These are phyloP conservation scores for Tilletia walkeri DNA, from an alignment of 1,284 basidiomycete species.

Conservation along the genomic window DNA sequence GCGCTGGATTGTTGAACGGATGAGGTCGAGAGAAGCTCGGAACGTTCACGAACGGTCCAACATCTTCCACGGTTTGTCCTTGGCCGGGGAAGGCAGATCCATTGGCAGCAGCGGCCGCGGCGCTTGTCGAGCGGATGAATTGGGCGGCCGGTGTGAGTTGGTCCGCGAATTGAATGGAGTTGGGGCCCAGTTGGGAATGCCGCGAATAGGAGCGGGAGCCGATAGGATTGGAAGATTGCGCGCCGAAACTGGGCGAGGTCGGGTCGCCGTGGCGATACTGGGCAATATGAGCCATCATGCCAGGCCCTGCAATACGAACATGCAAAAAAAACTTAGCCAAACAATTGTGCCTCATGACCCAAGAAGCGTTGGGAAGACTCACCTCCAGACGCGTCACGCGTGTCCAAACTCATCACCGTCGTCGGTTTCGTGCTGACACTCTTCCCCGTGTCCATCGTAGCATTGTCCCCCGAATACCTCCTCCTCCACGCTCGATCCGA, in stretches of 20 bases:
- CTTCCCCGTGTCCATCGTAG: slow-evolving; percentile 58
- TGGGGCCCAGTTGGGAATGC: too few relatives aligned
- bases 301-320: too few relatives aligned
- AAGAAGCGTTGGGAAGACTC: slow-evolving; percentile 9
- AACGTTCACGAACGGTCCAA: slow-evolving; percentile 33
- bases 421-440: slow-evolving; percentile 92
- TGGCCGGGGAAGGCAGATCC: not conserved
- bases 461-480: slow-evolving; percentile 15
- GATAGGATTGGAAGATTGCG: not conserved
- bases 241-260: slow-evolving; percentile 19
- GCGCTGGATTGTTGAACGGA: slow-evolving; percentile 89
- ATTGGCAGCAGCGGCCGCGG: slow-evolving; percentile 9
- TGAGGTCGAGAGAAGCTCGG: slow-evolving; percentile 86
- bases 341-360: not conserved
- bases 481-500: slow-evolving; percentile 11
- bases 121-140: slow-evolving; percentile 15
- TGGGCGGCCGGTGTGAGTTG: slow-evolving; percentile 20
- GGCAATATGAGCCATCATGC: slow-evolving; percentile 78
- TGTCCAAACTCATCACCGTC: slow-evolving; percentile 81
- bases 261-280: slow-evolving; percentile 65
- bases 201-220: too few relatives aligned
- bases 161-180: not conserved
- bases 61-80: slow-evolving; percentile 23
- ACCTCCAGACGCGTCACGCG: slow-evolving; percentile 28
- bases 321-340: too few relatives aligned